Evolutionary conservation across 1,139 yeast species (phyloP).

Genomic region (Casaregolazyma lundiana): DNA sequence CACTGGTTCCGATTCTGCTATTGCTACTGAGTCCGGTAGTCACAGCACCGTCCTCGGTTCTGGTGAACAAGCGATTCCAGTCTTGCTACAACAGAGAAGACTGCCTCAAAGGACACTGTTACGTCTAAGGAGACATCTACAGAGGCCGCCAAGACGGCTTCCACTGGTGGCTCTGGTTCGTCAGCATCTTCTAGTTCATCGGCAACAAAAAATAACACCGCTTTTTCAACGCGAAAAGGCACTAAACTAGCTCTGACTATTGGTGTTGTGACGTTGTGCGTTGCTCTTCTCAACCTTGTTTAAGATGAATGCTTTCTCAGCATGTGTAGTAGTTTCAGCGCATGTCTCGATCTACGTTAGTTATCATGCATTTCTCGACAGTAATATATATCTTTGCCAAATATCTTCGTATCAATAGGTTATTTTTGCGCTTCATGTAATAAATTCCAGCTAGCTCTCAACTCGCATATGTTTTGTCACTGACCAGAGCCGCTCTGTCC

Average conservation of each 20-base stretch:
- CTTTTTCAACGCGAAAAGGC: neutral
- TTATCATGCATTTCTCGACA: too few relatives aligned
- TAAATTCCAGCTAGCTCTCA: too few relatives aligned
- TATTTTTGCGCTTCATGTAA: too few relatives aligned
- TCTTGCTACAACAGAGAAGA: constrained; percentile 14
- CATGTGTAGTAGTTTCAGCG: too few relatives aligned
- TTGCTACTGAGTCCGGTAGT: constrained; percentile 8
- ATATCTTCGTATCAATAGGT: too few relatives aligned
- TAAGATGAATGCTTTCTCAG: too few relatives aligned
- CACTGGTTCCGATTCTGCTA: constrained; percentile 8
- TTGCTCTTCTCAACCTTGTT: too few relatives aligned
- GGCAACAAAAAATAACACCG: neutral
- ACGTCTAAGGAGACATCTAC: constrained; percentile 10
- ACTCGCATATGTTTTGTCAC: too few relatives aligned
- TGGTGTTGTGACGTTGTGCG: neutral
- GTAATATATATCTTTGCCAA: too few relatives aligned
- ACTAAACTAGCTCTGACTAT: neutral
- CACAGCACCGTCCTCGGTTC: constrained; percentile 11
- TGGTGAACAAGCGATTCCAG: constrained; percentile 13
- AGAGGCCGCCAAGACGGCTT: constrained; percentile 1
- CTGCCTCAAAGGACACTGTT: constrained; percentile 1
- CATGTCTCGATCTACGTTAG: too few relatives aligned
- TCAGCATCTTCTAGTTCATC: too few relatives aligned
- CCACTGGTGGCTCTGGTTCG: constrained; percentile 3
- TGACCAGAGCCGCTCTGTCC: too few relatives aligned